Base-by-base conservation (phyloP, 208 protist genomes). In the Tetramitus jugosus region DNA sequence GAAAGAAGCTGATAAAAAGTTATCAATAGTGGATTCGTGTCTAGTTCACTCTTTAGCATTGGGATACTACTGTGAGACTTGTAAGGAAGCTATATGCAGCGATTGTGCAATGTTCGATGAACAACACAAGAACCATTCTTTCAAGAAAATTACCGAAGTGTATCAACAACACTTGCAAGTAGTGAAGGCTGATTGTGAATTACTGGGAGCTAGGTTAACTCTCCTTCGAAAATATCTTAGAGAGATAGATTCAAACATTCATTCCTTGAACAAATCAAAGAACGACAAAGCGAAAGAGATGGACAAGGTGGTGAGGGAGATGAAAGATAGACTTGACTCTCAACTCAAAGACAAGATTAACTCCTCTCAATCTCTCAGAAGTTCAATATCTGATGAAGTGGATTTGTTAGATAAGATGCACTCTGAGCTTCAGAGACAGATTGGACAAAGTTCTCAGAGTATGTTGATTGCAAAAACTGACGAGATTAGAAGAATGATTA, bases 81-180 rank as follows among this genome's bases (percentile, higher is more conserved):
- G 62, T 26, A 43, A 69, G 17, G 62, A n/a, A 10, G 7, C 62
- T 31, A 45, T 69, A 14, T 69, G 62, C 33, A 43, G 35, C 33
- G 62, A 69, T 45, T 69, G 62, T 43, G 62, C 62, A 37, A 69
- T 69, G 62, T 69, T 69, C 43, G 62, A 69, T 26, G 62, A 69
- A 43, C 37, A 69, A 45, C 62, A 69, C 62, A 69, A 69, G 31
- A 10, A 10, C 26, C 62, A 69, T 42, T 31, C 6, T 13, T 69
- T 69, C 26, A 69, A 69, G 26, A 69, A 69, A 42, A 29, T 69
- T 8, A n/a, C 26, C 7, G 37, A 69, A 69, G 62, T 69, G 37
- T 69, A 69, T 37, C 23, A 69, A 42, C 20, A 69, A 45, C 33
- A 29, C 33, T 13, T 69, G 0, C 14, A 39, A 7, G 26, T 45